Evolutionary conservation across 2,329 filamentous ascomycete genomes (phyloP).

Genomic region (Capronia americana): DNA sequence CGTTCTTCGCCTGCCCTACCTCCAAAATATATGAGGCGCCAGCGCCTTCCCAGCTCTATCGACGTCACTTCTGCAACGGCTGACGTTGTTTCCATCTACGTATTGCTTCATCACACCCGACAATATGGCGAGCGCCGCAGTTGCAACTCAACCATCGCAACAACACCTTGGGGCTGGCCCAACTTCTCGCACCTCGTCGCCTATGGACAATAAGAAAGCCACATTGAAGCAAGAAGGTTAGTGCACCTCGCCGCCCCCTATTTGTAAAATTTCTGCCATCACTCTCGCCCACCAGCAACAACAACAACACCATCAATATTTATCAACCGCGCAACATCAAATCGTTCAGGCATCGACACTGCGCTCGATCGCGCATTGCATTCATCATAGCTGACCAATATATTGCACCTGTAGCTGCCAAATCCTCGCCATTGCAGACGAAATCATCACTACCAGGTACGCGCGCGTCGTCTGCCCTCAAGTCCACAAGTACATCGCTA

Average conservation of each 20-base stretch:
- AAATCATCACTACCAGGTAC: slow-evolving; percentile 38
- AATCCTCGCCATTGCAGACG: slow-evolving; percentile 36
- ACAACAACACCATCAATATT: slow-evolving; percentile 21
- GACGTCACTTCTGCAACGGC: slow-evolving; percentile 39
- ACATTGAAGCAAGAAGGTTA: slow-evolving; percentile 50
- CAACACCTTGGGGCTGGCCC: slow-evolving; percentile 40
- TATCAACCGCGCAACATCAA: slow-evolving; percentile 24
- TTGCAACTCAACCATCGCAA: slow-evolving; percentile 39
- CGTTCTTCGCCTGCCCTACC: slow-evolving; percentile 31
- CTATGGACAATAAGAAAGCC: slow-evolving; percentile 53
- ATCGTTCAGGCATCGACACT: slow-evolving; percentile 15
- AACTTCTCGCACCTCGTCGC: slow-evolving; percentile 46
- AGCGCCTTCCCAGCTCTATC: slow-evolving; percentile 37
- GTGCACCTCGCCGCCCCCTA: slow-evolving; percentile 34
- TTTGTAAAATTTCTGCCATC: slow-evolving; percentile 31
- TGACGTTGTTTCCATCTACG: slow-evolving; percentile 38
- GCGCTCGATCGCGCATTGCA: slow-evolving; percentile 6
- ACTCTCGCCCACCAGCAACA: slow-evolving; percentile 4
- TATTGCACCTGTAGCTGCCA: slow-evolving; percentile 26
- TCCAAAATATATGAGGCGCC: slow-evolving; percentile 38
- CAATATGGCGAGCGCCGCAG: slow-evolving; percentile 38
- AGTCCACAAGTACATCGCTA: slow-evolving; percentile 6
- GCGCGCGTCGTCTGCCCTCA: slow-evolving; percentile 21
- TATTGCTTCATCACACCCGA: slow-evolving; percentile 39
- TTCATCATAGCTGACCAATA: slow-evolving; percentile 20